phyloP scores from a whole-genome alignment of 768 basidiomycete genomes.

The Boletus edulis region DNA sequence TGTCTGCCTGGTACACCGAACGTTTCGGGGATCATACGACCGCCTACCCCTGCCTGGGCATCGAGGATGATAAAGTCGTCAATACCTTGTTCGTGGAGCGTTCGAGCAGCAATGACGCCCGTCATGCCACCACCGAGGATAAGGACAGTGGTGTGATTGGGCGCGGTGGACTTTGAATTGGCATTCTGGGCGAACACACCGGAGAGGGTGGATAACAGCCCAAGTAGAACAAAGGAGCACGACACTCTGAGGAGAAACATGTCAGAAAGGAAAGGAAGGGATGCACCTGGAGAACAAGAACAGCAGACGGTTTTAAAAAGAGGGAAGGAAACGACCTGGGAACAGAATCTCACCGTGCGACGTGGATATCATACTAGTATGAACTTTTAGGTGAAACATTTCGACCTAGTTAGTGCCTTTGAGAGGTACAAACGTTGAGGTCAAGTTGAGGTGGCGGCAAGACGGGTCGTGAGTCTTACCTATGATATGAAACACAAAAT shows the following conservation, averaged over 20 bases:
- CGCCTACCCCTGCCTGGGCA: constrained; percentile 56
- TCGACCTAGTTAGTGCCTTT: background rate
- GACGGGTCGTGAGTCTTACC: too few species aligned
- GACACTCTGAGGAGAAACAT: constrained; percentile 13
- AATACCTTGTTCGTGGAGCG: constrained; percentile 52
- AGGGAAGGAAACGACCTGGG: too few species aligned
- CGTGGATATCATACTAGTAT: background rate
- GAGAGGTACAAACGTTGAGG: background rate
- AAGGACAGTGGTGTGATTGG: constrained; percentile 39
- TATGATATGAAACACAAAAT: too few species aligned
- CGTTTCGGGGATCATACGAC: constrained; percentile 48
- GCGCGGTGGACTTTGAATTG: constrained; percentile 1
- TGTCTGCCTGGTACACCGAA: constrained; percentile 41
- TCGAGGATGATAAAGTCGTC: constrained; percentile 62
- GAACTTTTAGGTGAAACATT: background rate
- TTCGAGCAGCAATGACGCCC: constrained; percentile 63
- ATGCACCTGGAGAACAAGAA: background rate
- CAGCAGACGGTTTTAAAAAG: background rate
- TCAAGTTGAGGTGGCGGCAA: too few species aligned
- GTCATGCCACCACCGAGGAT: constrained; percentile 67
- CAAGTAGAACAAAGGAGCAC: background rate
- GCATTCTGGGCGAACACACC: constrained; percentile 11
- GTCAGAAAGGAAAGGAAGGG: background rate
- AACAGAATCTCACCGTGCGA: background rate
- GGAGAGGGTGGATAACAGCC: constrained; percentile 1